Conservation (phyloP, 2,329 filamentous ascomycete species). For the Alternaria infectoria region DNA sequence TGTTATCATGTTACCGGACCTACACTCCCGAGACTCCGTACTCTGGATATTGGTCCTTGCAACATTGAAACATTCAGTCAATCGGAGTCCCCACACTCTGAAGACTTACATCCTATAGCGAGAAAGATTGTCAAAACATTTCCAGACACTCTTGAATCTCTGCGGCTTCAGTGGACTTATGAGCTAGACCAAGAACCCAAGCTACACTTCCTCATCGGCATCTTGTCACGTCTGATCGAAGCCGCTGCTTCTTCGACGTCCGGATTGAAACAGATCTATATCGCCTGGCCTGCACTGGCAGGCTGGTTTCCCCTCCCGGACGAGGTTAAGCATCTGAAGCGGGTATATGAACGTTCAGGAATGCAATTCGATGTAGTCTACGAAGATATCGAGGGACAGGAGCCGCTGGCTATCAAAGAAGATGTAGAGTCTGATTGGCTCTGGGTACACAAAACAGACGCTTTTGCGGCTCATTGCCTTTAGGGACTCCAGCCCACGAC, state of each 20-base stretch:
- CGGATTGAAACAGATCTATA: slow-evolving; percentile 1
- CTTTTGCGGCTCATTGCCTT: neutral
- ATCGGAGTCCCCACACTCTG: neutral
- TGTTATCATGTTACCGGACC: neutral
- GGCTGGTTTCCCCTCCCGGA: neutral
- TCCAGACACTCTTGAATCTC: neutral
- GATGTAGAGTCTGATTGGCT: slow-evolving; percentile 4
- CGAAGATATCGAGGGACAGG: neutral
- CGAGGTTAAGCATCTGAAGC: neutral
- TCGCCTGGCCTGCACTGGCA: slow-evolving; percentile 5
- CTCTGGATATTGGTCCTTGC: slow-evolving; percentile 8
- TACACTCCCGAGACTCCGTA: neutral
- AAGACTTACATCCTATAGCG: neutral
- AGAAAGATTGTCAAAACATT: neutral
- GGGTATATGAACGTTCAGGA: neutral
- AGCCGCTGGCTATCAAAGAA: neutral
- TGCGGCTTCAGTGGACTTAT: slow-evolving; percentile 5
- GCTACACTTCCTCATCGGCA: neutral
- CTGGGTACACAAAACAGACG: slow-evolving; percentile 5
- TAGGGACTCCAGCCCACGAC: neutral
- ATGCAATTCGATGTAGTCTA: neutral
- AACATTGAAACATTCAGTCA: neutral
- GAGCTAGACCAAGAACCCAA: neutral
- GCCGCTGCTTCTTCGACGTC: neutral
- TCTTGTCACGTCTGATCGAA: neutral